Percentiles rank a stretch among this genome's conserved stretches.
These are phyloP conservation scores for Coemansia sp. DNA, from an alignment of 192 early-diverging fungal species.

Conservation along the genomic window DNA sequence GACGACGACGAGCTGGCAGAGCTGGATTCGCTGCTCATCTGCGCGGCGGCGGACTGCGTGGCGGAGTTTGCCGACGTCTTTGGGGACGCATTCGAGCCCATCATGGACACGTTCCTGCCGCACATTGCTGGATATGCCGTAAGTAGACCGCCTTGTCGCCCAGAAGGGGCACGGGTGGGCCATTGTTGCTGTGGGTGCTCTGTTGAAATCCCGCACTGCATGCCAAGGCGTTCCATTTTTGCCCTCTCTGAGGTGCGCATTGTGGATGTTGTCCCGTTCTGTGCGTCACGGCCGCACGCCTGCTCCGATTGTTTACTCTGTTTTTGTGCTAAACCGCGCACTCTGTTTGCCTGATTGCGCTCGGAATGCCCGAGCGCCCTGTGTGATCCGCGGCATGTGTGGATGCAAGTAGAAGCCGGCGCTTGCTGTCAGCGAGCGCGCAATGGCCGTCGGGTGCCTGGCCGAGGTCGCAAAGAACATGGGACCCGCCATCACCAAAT, in stretches of 20 bases:
- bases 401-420: constrained; percentile 50
- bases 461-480: constrained; percentile 69
- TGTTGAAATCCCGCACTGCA: no score
- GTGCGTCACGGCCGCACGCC: not conserved
- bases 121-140: constrained; percentile 75
- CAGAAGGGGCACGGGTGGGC: not conserved
- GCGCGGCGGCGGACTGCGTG: constrained; percentile 74
- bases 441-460: constrained; percentile 84
- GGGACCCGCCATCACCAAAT: constrained; percentile 43
- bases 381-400: not conserved
- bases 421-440: constrained; percentile 68
- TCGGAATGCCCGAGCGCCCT: not conserved
- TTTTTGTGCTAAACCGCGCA: constrained; percentile 1
- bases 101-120: constrained; percentile 74
- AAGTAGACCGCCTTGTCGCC: constrained; percentile 13
- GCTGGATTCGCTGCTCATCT: constrained; percentile 74
- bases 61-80: constrained; percentile 67
- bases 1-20: constrained; percentile 85
- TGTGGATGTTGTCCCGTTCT: not conserved
- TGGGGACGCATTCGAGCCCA: constrained; percentile 66
- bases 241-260: no score
- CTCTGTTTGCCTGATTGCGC: not conserved
- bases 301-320: not conserved
- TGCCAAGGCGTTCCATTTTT: no score
- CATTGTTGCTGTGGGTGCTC: constrained; percentile 2